phyloP scores from a whole-genome alignment of 164 flowering plant genomes.

The Litsea cubeba region DNA sequence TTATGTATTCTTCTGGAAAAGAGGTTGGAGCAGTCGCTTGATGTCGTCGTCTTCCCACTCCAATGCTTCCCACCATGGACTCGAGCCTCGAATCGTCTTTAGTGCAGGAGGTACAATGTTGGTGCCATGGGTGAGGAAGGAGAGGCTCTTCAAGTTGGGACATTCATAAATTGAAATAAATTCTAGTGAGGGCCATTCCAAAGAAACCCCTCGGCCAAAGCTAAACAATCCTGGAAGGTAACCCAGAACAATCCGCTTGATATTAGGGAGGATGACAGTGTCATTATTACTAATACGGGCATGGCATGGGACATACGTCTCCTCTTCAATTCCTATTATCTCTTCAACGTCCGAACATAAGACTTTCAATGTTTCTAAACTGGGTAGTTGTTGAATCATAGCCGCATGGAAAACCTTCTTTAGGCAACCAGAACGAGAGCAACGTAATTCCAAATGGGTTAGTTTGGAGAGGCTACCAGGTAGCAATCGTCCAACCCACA shows the following conservation, averaged over 20 bases:
- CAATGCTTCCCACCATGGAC: background rate
- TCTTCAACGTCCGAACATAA: background rate
- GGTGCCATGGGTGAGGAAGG: background rate
- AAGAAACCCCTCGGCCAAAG: background rate
- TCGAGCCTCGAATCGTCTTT: background rate
- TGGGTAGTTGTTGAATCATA: background rate
- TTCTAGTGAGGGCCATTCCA: background rate
- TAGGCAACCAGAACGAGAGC: accelerated
- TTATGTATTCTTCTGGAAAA: too few relatives aligned
- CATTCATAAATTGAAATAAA: background rate
- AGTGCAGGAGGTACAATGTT: background rate
- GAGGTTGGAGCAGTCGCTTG: background rate
- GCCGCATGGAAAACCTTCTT: background rate
- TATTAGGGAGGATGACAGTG: background rate
- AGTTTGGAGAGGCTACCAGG: background rate
- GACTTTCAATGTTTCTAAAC: background rate
- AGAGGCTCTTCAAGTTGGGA: background rate
- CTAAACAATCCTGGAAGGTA: background rate
- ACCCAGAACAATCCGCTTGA: background rate
- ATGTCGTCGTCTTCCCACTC: background rate
- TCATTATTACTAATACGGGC: background rate
- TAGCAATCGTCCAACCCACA: background rate
- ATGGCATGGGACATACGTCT: background rate
- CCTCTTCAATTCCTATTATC: background rate
- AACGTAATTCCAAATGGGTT: background rate